phyloP scores from a whole-genome alignment of 371 early-diverging fungal genomes.

The Choanephora cucurbitarum region DNA sequence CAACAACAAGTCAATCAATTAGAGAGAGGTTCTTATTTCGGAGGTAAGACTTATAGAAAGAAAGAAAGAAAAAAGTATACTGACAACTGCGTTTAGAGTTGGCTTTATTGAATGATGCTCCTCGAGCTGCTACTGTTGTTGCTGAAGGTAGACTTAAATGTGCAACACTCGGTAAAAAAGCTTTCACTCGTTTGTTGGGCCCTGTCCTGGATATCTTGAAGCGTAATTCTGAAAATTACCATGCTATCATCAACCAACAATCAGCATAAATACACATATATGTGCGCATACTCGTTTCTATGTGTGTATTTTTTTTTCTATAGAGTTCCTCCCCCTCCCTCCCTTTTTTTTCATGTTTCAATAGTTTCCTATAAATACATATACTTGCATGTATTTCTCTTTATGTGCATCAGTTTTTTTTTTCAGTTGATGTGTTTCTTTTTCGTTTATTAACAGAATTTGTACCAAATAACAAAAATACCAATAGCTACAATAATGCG shows the following conservation, averaged over 20 bases:
- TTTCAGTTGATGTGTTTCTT: too few relatives aligned
- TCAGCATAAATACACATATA: neutral
- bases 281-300: too few relatives aligned
- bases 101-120: constrained; percentile 86
- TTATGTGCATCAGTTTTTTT: too few relatives aligned
- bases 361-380: neutral
- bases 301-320: too few relatives aligned
- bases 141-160: constrained; percentile 88
- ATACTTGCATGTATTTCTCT: too few relatives aligned
- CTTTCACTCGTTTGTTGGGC: constrained; percentile 90
- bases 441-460: constrained; percentile 18
- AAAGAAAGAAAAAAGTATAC: too few relatives aligned
- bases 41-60: too few relatives aligned
- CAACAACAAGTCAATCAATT: constrained; percentile 73
- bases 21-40: constrained; percentile 91
- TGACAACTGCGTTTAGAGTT: constrained; percentile 71
- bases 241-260: constrained; percentile 34
- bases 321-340: neutral
- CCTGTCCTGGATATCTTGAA: constrained; percentile 90
- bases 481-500: constrained; percentile 26
- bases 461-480: constrained; percentile 24
- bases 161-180: constrained; percentile 87
- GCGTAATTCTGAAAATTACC: constrained; percentile 83
- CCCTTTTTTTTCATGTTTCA: constrained; percentile 1
- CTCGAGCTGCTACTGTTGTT: constrained; percentile 86